Base-by-base conservation (phyloP, 2,329 filamentous ascomycete genomes). In the Fusarium xyrophilum region DNA sequence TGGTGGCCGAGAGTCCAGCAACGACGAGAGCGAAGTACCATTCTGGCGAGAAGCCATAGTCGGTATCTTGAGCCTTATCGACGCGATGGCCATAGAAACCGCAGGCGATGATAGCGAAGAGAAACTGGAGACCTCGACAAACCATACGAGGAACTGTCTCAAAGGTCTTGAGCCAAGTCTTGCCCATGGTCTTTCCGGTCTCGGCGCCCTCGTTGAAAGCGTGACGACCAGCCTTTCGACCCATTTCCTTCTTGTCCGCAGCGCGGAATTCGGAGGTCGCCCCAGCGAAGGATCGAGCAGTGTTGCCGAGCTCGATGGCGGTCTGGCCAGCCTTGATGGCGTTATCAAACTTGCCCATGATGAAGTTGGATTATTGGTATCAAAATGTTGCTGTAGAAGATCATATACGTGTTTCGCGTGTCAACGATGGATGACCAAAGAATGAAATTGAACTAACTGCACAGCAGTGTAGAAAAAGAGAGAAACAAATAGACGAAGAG, bases 11-110 rank as follows among this genome's bases (percentile, higher is more conserved):
- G 4, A 89, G 61, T 3, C 83, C 84, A 3, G 82, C 88, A 6
- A 89, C 82, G 40, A 86, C 74, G 27, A 89, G 82, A 6, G 90
- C 91, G 76, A 86, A 93, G 15, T 83, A 82, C 88, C 89, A 92
- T 75, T 86, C 86, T 1, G 84, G 76, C 0, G 80, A 76, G 73
- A 87, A 83, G 14, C 80, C 75, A n/a, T 74, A 66, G 54, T 75
- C 76, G 38, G 67, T 70, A 23, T 74, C 71, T 52, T 69, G 72
- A 25, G 86, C 85, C 9, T 77, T 73, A 62, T 82, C 76, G 62
- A 83, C 78, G 60, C 89, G 87, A 62, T 83, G 80, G 17, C 86
- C 89, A 72, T 92, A 94, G 58, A 93, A 84, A 27, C 88, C 91
- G 57, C 88, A 84, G 54, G 91, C 87, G 42, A 89, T 85, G 60